Conservation (phyloP, 2,329 filamentous ascomycete genomes). For the Dactylellina haptotyla region DNA sequence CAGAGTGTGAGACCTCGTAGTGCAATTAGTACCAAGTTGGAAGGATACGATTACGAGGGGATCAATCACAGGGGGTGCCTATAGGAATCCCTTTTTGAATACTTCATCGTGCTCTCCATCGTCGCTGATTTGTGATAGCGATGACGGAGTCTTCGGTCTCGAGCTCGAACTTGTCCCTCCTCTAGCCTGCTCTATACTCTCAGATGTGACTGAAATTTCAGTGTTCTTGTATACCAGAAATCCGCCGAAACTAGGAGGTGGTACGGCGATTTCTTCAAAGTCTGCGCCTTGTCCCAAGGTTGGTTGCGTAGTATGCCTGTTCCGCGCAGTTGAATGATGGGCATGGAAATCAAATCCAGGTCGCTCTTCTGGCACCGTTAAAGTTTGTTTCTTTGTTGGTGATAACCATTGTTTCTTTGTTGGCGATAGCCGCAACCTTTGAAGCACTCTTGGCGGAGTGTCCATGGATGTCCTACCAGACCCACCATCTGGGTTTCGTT, state of each 20-base stretch:
- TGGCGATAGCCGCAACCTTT: slow-evolving; percentile 22
- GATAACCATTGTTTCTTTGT: not conserved
- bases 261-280: slow-evolving; percentile 47
- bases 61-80: too few species aligned
- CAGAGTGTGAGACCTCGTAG: too few species aligned
- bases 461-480: not conserved
- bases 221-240: slow-evolving; percentile 50
- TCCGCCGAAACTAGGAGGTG: slow-evolving; percentile 37
- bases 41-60: too few species aligned
- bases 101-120: not conserved
- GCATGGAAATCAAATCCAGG: slow-evolving; percentile 42
- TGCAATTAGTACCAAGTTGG: too few species aligned
- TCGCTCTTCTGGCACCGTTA: slow-evolving; percentile 3
- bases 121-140: not conserved
- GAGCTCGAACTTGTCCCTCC: not conserved
- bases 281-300: slow-evolving; percentile 36
- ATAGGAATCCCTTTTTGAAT: slow-evolving; percentile 18
- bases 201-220: slow-evolving; percentile 37
- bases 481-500: not conserved
- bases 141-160: slow-evolving; percentile 1
- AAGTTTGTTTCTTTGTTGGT: not conserved
- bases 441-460: slow-evolving; percentile 8
- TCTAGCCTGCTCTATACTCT: not conserved
- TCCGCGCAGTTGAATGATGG: slow-evolving; percentile 13
- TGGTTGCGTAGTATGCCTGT: slow-evolving; percentile 19